A percentile compares a stretch with the other conserved stretches of the same genome.
Evolutionary conservation across 768 basidiomycete genomes (phyloP).

Genomic region (Suillus ampliporus): DNA sequence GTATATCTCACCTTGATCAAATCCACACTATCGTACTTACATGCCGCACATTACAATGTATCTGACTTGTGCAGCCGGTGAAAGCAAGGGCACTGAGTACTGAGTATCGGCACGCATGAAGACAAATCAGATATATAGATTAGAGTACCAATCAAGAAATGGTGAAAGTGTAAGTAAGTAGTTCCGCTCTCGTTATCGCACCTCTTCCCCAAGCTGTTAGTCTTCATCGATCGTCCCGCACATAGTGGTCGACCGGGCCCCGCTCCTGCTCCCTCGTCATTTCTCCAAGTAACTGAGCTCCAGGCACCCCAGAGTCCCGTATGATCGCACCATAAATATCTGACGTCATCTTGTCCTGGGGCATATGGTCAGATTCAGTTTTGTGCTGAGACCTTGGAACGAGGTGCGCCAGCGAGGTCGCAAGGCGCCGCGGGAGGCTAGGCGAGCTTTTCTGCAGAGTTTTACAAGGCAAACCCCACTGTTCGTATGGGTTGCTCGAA

Average conservation of each 20-base stretch:
- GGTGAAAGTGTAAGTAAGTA: neutral
- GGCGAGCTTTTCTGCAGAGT: neutral
- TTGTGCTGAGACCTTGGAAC: neutral
- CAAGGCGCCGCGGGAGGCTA: neutral
- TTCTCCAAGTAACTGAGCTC: neutral
- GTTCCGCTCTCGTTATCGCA: neutral
- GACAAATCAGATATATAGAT: neutral
- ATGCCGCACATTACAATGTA: neutral
- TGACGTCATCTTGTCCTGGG: neutral
- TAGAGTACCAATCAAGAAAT: neutral
- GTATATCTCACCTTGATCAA: too few species aligned
- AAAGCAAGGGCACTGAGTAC: too few species aligned
- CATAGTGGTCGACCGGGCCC: neutral
- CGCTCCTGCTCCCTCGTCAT: neutral
- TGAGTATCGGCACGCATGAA: too few species aligned
- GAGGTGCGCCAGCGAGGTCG: neutral
- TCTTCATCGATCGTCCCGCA: neutral
- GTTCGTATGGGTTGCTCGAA: neutral
- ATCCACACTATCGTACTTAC: too few species aligned
- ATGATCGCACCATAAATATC: neutral
- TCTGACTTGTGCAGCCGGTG: neutral
- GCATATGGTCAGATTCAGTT: neutral
- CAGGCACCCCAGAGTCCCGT: neutral
- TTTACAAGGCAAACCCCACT: neutral
- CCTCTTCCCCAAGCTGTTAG: neutral